Conservation (phyloP, 345 rosid genomes). For the Lenwebbia sp. region DNA sequence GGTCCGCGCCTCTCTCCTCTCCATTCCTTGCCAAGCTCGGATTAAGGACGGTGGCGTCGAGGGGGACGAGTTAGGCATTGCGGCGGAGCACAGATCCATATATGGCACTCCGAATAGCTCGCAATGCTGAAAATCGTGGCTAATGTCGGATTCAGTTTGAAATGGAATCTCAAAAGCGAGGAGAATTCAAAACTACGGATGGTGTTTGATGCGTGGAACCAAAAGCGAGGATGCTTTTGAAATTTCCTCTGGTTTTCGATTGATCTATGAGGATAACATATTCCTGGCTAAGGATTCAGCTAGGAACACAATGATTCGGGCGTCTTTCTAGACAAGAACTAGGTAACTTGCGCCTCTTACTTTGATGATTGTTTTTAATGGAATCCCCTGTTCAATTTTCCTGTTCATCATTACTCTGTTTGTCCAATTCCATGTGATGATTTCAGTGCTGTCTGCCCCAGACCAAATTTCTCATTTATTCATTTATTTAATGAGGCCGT, state of each 20-base stretch:
- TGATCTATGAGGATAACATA: neutral
- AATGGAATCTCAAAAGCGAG: neutral
- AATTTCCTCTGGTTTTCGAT: neutral
- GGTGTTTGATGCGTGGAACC: neutral
- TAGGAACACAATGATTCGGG: neutral
- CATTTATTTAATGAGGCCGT: neutral
- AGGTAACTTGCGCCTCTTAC: neutral
- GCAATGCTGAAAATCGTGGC: neutral
- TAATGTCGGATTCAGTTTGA: fast-evolving
- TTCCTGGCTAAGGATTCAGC: neutral
- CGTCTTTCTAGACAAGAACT: neutral
- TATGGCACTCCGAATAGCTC: too few relatives aligned
- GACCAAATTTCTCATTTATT: neutral
- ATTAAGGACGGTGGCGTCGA: neutral
- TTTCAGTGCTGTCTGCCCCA: neutral
- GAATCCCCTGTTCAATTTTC: neutral
- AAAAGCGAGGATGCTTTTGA: neutral
- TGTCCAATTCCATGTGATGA: neutral
- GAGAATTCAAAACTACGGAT: neutral
- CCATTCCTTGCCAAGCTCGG: neutral
- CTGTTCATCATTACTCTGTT: neutral
- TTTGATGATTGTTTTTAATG: neutral
- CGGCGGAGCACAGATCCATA: too few relatives aligned
- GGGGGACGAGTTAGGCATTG: fast-evolving
- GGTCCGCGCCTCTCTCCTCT: neutral